Conservation (phyloP, 2,329 filamentous ascomycete species). For the Mycosphaerelloides madeirae region DNA sequence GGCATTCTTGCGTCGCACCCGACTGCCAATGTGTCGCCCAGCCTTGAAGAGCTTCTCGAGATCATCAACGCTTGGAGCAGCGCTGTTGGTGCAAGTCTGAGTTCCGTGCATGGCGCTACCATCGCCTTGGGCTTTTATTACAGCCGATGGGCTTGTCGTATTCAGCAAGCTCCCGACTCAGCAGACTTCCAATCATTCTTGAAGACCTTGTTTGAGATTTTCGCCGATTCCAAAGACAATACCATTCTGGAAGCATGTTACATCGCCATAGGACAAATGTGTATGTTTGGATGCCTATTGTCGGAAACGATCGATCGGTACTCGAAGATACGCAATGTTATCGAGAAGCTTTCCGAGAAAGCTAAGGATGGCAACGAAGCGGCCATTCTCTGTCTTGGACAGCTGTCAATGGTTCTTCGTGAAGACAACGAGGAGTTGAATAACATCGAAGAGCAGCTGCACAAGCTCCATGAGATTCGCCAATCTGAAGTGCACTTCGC, state of each 20-base stretch:
- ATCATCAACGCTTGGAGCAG: conserved; percentile 49
- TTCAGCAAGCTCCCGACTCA: conserved; percentile 5
- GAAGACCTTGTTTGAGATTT: conserved; percentile 45
- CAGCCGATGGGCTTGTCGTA: conserved; percentile 53
- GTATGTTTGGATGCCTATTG: conserved; percentile 54
- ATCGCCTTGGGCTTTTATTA: conserved; percentile 55
- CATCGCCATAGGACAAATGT: conserved; percentile 57
- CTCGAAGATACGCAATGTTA: conserved; percentile 37
- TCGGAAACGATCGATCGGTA: conserved; percentile 33
- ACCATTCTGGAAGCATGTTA: conserved; percentile 55
- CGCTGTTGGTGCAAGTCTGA: conserved; percentile 56
- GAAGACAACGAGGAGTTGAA: conserved; percentile 44
- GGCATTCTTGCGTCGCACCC: conserved; percentile 70
- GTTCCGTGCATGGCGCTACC: conserved; percentile 58
- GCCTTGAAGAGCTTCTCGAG: conserved; percentile 36
- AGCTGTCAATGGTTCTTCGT: conserved; percentile 62
- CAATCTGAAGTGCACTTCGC: conserved; percentile 86
- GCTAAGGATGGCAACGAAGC: conserved; percentile 77
- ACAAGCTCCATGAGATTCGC: conserved; percentile 75
- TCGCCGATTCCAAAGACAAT: conserved; percentile 52
- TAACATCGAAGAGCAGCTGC: conserved; percentile 62
- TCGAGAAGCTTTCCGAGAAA: conserved; percentile 59
- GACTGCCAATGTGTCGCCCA: conserved; percentile 35
- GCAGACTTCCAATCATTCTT: conserved; percentile 37
- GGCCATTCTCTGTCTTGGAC: conserved; percentile 75